Conservation (phyloP, 2,329 filamentous ascomycete species). For the Didymellaceae sp. region DNA sequence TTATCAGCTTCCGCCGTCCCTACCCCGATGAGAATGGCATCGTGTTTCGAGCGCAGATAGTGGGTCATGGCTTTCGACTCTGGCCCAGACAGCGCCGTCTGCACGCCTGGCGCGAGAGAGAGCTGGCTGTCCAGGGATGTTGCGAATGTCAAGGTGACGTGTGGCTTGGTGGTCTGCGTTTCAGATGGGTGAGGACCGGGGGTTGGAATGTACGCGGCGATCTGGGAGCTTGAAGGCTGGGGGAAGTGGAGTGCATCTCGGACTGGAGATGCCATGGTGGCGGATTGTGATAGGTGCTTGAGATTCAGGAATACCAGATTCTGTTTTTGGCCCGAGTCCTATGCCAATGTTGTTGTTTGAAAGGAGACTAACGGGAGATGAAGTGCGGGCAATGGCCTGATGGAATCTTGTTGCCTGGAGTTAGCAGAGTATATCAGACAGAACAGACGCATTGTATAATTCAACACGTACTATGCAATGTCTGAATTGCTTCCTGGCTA, state of each 20-base stretch:
- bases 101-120: conserved; percentile 77
- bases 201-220: conserved; percentile 59
- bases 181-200: conserved; percentile 7
- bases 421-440: neutral
- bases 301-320: neutral
- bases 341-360: too few species aligned
- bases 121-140: conserved; percentile 85
- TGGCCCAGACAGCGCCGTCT: conserved; percentile 81
- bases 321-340: too few species aligned
- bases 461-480: neutral
- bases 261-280: conserved; percentile 11
- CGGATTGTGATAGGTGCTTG: neutral
- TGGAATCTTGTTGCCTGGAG: neutral
- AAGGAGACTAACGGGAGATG: too few species aligned
- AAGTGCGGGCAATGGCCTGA: too few species aligned
- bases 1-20: conserved; percentile 86
- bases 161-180: conserved; percentile 17
- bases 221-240: conserved; percentile 52
- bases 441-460: too few species aligned
- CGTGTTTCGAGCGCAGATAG: conserved; percentile 80
- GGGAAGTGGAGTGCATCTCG: conserved; percentile 51
- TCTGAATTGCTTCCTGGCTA: too few species aligned
- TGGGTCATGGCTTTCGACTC: conserved; percentile 93
- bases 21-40: conserved; percentile 84
- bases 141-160: conserved; percentile 81